Evolutionary conservation across 768 basidiomycete species (phyloP).

Genomic region (Boletales sp.): DNA sequence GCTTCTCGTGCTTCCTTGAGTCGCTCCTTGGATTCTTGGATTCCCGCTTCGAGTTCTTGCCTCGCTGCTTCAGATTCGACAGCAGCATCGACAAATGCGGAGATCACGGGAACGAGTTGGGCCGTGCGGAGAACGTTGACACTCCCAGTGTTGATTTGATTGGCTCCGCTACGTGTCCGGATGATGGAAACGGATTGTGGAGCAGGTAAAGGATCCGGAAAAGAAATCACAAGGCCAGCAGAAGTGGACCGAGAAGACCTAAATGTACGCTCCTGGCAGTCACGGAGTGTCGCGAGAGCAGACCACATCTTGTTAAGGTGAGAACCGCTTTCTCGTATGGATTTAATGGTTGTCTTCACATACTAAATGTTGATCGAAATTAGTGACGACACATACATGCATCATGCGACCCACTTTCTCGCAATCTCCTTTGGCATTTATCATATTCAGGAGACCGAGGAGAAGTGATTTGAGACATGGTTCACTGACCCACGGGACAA

Average conservation of each 20-base stretch:
- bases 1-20: slow-evolving; percentile 50
- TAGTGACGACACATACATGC: neutral
- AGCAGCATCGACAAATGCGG: slow-evolving; percentile 52
- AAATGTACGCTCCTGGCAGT: slow-evolving; percentile 22
- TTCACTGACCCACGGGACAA: slow-evolving; percentile 61
- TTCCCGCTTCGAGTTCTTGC: slow-evolving; percentile 59
- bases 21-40: slow-evolving; percentile 52
- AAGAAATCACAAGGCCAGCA: slow-evolving; percentile 26
- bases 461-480: slow-evolving; percentile 60
- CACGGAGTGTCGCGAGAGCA: slow-evolving; percentile 48
- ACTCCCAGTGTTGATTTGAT: slow-evolving; percentile 23
- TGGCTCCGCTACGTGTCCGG: slow-evolving; percentile 45
- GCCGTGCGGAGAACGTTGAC: slow-evolving; percentile 41
- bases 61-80: slow-evolving; percentile 46
- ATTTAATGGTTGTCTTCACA: slow-evolving; percentile 41
- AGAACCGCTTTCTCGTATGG: slow-evolving; percentile 48
- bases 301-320: slow-evolving; percentile 65
- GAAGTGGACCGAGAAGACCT: slow-evolving; percentile 12
- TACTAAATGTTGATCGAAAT: slow-evolving; percentile 8
- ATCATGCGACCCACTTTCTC: slow-evolving; percentile 22
- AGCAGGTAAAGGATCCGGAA: slow-evolving; percentile 60
- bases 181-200: slow-evolving; percentile 39
- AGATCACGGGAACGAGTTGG: slow-evolving; percentile 66
- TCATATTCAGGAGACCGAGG: slow-evolving; percentile 54
- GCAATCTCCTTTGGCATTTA: slow-evolving; percentile 43